Evolutionary conservation across 2,329 filamentous ascomycete species (phyloP), one percentile per base, ranked within the genome.

Genomic region (Paraphoma chrysanthemicola): DNA sequence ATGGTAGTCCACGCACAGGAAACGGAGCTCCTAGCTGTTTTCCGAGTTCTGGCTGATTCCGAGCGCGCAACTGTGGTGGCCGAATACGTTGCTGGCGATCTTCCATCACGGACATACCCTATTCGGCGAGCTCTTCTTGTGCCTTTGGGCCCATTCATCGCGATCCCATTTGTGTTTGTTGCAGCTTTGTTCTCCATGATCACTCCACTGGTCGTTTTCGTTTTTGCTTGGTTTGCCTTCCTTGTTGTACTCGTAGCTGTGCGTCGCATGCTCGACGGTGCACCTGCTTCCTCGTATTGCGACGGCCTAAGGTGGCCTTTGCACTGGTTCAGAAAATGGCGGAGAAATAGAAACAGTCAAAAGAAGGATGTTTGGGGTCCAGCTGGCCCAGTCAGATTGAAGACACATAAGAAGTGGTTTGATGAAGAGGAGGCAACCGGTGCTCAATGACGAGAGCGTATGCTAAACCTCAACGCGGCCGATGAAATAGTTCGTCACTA

Each of bases 91-190:
- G 17, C 33, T 17, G 57, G 57, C 51, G 36, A 49, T n/a, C 45
- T 60, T 5, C 47, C 54, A 28, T 60, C 57, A 6, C 53, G 46
- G 17, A 60, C 53, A 23, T 60, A 54, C 29, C 57, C 48, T 1
- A 54, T 60, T 29, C 51, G 57, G 12, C 16, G 43, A 41, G 48
- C 57, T 12, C 23, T 60, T 11, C 31, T 60, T 10, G 17, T 47
- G 28, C 50, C 44, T 11, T 33, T 60, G 30, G 57, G 49, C n/a
- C 57, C 53, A 7, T 45, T 50, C 18, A 23, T 56, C 9, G 44
- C 48, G 1, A 52, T 57, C 6, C 38, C 39, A 4, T 45, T 56
- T 29, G 33, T 60, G 12, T 14, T 56, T 6, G 1, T 53, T 11
- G 5, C 12, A 16, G 39, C 31, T 3, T 4, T 54, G 6, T 16